Conservation (phyloP, 352 stramenopile genomes). For the Phytophthora quininea region DNA sequence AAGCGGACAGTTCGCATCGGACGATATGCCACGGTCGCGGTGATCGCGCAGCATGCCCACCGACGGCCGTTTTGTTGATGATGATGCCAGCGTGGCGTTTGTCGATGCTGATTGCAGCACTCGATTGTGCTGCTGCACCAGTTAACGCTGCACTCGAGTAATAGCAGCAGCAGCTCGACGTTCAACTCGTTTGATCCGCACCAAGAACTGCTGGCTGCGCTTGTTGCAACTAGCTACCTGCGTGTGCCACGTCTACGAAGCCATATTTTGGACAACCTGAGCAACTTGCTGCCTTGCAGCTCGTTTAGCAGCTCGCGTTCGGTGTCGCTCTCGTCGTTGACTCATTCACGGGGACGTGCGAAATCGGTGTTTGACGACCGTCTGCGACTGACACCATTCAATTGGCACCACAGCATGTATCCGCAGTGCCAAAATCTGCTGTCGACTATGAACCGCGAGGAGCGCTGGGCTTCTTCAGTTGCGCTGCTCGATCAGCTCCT, state of each 20-base stretch:
- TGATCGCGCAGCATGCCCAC: too few species aligned
- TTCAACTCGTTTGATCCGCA: constrained; percentile 37
- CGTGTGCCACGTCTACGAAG: constrained; percentile 60
- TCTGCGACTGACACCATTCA: constrained; percentile 56
- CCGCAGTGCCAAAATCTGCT: constrained; percentile 60
- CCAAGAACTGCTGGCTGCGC: constrained; percentile 43
- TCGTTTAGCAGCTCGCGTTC: constrained; percentile 27
- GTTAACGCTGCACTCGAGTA: constrained; percentile 9
- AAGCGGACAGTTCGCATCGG: too few species aligned
- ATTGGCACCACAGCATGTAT: constrained; percentile 57
- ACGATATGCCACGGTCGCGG: too few species aligned
- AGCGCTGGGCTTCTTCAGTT: constrained; percentile 43
- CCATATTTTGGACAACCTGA: constrained; percentile 54
- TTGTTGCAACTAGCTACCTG: constrained; percentile 59
- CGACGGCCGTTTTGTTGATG: too few species aligned
- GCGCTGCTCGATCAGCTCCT: constrained; percentile 45
- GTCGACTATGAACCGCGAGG: constrained; percentile 46
- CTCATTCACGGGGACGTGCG: constrained; percentile 33
- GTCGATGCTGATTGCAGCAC: too few species aligned
- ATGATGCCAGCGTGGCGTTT: too few species aligned
- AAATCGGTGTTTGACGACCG: constrained; percentile 49
- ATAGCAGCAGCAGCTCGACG: constrained; percentile 12
- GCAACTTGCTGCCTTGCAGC: constrained; percentile 29
- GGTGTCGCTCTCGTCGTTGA: constrained; percentile 23
- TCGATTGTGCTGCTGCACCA: too few species aligned